Evolutionary conservation across 2,329 filamentous ascomycete genomes (phyloP), one percentile per base, ranked within the genome.

Genomic region (Onygenales sp.): DNA sequence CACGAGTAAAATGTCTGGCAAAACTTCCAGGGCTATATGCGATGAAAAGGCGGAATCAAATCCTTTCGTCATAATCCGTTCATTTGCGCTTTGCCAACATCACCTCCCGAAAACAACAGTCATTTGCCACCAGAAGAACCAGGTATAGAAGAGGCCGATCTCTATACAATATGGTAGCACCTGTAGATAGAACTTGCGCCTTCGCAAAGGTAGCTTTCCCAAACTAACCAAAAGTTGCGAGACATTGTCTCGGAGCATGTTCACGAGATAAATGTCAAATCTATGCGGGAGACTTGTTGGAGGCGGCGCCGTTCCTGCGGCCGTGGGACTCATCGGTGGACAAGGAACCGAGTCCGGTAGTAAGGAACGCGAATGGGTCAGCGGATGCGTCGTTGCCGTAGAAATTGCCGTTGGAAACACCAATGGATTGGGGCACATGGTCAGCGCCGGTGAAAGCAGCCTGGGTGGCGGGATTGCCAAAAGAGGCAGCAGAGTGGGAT

Each of bases 381-480:
- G 72, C 75, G 41, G 75, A 69, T n/a, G 72, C 73, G 44, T 82
- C 76, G 51, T 69, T 71, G 50, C 69, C 68, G 66, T 85, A 86
- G 64, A 86, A 87, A 66, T 82, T 83, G 64, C 85, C 87, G 72
- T 87, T 89, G 43, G 86, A 84, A 36, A 85, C 83, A 42, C 86
- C 87, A 56, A 85, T 85, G 44, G 87, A 88, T 13, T 85, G 84
- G 17, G 86, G 85, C 53, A 87, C 88, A 61, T 93, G 92, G 62
- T 85, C 85, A 41, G 89, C 90, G 42, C 87, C 88, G 67, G 89
- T 88, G 77, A 98, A 98, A 31, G 93, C 92, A 56, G 90, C 90
- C 74, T 97, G 92, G 13, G 92, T 89, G 58, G 89, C 87, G 58
- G 91, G 88, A 75, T 90, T 94, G 67, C 95, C 91, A 65, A 98